These are phyloP conservation scores for Nakazawaea siamensis DNA, from an alignment of 805 yeast species.

Conservation along the genomic window DNA sequence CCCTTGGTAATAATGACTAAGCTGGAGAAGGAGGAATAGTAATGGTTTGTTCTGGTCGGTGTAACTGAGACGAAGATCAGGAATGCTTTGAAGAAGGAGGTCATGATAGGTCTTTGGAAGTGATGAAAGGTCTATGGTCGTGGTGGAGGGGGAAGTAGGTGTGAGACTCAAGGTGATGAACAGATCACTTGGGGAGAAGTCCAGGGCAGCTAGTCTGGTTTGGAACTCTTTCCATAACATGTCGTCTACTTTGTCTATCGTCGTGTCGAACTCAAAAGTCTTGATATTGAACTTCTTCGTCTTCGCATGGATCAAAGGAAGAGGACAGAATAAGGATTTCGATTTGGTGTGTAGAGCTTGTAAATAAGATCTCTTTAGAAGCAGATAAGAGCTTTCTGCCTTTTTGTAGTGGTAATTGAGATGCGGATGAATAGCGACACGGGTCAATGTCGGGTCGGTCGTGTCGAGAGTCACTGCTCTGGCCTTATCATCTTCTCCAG, in stretches of 20 bases:
- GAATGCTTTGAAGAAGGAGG: no score
- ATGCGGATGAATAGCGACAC: not conserved
- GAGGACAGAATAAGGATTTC: no score
- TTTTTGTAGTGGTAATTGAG: slow-evolving; percentile 1
- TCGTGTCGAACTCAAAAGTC: no score
- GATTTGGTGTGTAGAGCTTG: no score
- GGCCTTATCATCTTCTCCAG: not conserved
- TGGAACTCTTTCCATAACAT: no score
- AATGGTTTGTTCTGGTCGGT: not conserved
- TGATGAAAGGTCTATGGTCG: not conserved
- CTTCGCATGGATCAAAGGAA: no score
- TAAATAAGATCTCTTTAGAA: not conserved
- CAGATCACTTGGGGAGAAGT: no score
- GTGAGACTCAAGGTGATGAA: no score
- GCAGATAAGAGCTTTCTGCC: not conserved
- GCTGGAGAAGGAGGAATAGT: slow-evolving; percentile 5
- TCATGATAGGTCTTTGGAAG: not conserved
- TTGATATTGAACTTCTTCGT: no score
- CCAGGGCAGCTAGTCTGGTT: no score
- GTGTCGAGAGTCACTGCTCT: not conserved
- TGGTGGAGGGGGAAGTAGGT: no score
- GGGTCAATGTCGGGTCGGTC: not conserved
- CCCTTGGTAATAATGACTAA: slow-evolving; percentile 37
- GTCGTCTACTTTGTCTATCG: no score
- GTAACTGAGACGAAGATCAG: not conserved